These are phyloP conservation scores for Colletotrichum sp. DNA, from an alignment of 2,329 filamentous ascomycete genomes.

Conservation along the genomic window DNA sequence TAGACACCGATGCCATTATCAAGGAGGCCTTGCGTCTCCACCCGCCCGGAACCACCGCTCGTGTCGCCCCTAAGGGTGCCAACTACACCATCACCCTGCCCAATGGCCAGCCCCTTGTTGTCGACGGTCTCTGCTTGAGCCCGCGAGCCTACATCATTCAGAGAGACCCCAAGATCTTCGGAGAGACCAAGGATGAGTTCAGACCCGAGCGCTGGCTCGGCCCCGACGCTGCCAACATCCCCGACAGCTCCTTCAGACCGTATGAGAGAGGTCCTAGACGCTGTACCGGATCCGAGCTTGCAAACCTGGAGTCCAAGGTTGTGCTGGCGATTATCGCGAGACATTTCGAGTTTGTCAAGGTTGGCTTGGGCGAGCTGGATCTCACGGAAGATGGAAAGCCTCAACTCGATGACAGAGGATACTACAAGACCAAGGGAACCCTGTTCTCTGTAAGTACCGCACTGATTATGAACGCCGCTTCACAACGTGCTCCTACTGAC, in stretches of 20 bases:
- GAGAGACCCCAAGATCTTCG: conserved; percentile 35
- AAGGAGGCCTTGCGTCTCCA: conserved; percentile 40
- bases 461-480: not conserved
- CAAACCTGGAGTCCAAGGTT: conserved; percentile 5
- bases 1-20: conserved; percentile 36
- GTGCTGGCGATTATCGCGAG: conserved; percentile 5
- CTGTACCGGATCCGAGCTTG: conserved; percentile 9
- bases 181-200: conserved; percentile 37
- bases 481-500: not conserved
- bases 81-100: conserved; percentile 29
- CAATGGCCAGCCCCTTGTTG: conserved; percentile 28
- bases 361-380: conserved; percentile 14
- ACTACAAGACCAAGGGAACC: conserved; percentile 13
- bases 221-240: conserved; percentile 1
- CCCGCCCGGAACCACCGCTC: conserved; percentile 35
- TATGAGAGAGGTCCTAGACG: conserved; percentile 10
- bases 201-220: conserved; percentile 44
- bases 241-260: conserved; percentile 5
- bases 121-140: conserved; percentile 40
- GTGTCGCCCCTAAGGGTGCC: conserved; percentile 22
- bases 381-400: not conserved
- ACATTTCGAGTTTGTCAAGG: conserved; percentile 13
- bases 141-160: conserved; percentile 37
- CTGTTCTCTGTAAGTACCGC: conserved; percentile 1
- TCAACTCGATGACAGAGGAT: conserved; percentile 1